Base-by-base conservation (phyloP, 2,329 filamentous ascomycete species). In the Blastomyces percursus region DNA sequence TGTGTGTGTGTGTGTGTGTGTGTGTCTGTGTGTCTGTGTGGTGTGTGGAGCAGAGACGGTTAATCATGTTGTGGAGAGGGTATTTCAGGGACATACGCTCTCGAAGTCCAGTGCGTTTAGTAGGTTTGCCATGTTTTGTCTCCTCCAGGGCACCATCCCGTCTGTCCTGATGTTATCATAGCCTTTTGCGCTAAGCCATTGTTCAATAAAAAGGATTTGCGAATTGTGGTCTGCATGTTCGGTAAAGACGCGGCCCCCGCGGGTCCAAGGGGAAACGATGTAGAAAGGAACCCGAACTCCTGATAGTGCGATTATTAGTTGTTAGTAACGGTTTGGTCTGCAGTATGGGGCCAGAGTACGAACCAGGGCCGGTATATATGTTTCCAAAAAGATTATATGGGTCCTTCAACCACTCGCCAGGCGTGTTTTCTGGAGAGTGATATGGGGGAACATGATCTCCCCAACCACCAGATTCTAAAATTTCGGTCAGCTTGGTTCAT, bases 231-330 rank as follows among this genome's bases (percentile, higher is more conserved):
- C 82, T 5, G 78, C 75, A 52, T 80, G 79, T 67, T 83, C 81
- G 0, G 80, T 81, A 64, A 81, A 82, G 2, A 84, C 80, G 27
- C 80, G 77, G 9, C 78, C 79, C 12, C 79, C 79, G 16, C 81
- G 79, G 0, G 81, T 84, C 76, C 79, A 84, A 0, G 81, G 81
- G 0, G 81, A 83, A 61, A 84, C 75, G 69, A 84, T 82, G 66
- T 80, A 80, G 64, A 83, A 80, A 0, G 81, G 81, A 1, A 83
- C 73, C 8, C 82, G 80, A 67, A 81, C 78, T 35, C 77, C 76
- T 72, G 44, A 50, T n/a, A n/a, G 30, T 40, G 62, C 62, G 16
- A n/a, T 40, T 40, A 63, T 63, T 21, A 64, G 62, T 38, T 44
- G 16, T 14, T 32, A 62, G n/a, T 27, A n/a, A 7, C 19, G 16